phyloP scores from a whole-genome alignment of 2,329 filamentous ascomycete species.

The Alternaria solani region DNA sequence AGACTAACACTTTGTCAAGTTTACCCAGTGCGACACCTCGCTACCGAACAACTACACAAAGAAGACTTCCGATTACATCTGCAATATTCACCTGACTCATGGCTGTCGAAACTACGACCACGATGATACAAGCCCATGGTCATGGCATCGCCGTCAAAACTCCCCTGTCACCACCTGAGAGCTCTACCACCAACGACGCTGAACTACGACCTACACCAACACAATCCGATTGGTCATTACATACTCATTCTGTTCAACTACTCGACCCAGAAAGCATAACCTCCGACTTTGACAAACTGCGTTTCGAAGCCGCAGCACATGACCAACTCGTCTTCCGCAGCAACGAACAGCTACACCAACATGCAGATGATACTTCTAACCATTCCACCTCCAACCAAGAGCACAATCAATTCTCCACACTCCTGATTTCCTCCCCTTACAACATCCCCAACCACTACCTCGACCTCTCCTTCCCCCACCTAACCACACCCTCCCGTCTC shows the following conservation, averaged over 20 bases:
- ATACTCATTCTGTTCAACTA: constrained; percentile 17
- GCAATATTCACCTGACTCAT: neutral
- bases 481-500: constrained; percentile 72
- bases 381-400: neutral
- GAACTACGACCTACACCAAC: neutral
- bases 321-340: constrained; percentile 29
- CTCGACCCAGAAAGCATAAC: constrained; percentile 37
- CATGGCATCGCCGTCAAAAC: neutral
- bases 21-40: neutral
- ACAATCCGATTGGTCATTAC: neutral
- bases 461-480: constrained; percentile 65
- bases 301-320: constrained; percentile 46
- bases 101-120: neutral
- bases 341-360: constrained; percentile 27
- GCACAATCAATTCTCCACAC: constrained; percentile 16
- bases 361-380: neutral
- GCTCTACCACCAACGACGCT: neutral
- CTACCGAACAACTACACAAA: neutral
- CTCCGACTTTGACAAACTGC: constrained; percentile 42
- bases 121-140: neutral
- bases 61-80: neutral
- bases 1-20: neutral
- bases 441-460: constrained; percentile 74
- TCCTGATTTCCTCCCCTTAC: constrained; percentile 78
- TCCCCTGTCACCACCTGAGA: neutral